Base-by-base conservation (phyloP, 225 moss, liverwort and hornwort genomes). In the Pseudoscleropodium purum region DNA sequence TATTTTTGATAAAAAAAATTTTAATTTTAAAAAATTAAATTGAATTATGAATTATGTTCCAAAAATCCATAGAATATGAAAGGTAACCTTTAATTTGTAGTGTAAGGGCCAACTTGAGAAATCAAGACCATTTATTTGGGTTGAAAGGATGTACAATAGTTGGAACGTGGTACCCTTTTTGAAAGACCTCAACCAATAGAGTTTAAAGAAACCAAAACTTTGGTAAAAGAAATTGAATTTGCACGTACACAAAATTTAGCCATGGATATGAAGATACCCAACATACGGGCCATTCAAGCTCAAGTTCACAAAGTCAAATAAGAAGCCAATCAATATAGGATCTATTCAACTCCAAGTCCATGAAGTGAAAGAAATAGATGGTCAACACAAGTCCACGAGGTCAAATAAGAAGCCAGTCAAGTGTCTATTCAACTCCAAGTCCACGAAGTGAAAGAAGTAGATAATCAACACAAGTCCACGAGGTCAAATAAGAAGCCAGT, bases 141-240 rank as follows among this genome's bases (percentile, higher is more conserved):
- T 52, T 36, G 9, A 77, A 77, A 77, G 5, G 77, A 23, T 52
- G 14, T 52, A 49, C 1, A 47, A 19, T 31, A 52, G 9, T 52
- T 76, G 20, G 12, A 51, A 1, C 0, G 0, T 20, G 5, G 20
- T 0, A 0, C 0, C 5, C 4, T 33, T 51, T 75, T 9, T 5
- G 5, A 52, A 51, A 76, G 13, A 76, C 33, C 2, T 8, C 23
- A 2, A 3, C 0, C 51, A 1, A 20, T 75, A 75, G 13, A 49
- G 20, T 75, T 16, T 33, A 4, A 19, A 75, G 1, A 75, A 75
- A 31, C 1, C 5, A 51, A 51, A 45, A 49, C 1, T 49, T 19
- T 49, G 2, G 1, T 33, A 7, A 49, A 75, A 31, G 4, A 75
- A 75, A 49, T 11, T 75, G 12, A 75, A 75, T 4, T 49, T 49